Conservation (phyloP, 192 early-diverging fungal genomes). For the Coemansia sp. region DNA sequence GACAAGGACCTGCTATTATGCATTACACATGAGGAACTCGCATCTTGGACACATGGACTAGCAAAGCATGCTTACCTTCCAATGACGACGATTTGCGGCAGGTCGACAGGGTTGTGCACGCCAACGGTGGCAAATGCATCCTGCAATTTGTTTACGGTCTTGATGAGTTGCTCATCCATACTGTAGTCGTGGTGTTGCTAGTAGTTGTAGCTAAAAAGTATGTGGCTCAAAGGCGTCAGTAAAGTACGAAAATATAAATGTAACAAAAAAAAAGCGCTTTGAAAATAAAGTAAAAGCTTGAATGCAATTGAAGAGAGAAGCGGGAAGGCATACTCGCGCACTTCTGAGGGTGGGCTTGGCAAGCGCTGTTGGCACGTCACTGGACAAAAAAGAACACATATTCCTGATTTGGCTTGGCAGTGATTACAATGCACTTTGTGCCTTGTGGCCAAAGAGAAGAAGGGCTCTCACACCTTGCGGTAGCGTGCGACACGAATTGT, state of each 20-base stretch:
- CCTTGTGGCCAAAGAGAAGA: background rate
- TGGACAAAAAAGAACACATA: background rate
- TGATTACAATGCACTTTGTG: background rate
- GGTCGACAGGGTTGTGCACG: constrained; percentile 86
- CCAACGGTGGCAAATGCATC: constrained; percentile 89
- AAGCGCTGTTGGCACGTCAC: background rate
- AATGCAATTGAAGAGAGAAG: constrained; percentile 6
- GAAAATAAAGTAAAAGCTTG: constrained; percentile 3
- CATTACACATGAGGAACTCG: constrained; percentile 1
- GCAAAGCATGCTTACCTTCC: constrained; percentile 56
- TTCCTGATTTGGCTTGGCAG: background rate
- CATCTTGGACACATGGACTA: background rate
- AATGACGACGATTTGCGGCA: constrained; percentile 88
- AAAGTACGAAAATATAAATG: background rate
- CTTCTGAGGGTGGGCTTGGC: constrained; percentile 1
- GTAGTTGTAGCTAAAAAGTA: background rate
- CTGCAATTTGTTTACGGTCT: constrained; percentile 82
- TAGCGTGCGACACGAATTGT: constrained; percentile 53
- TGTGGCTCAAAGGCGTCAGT: background rate
- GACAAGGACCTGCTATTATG: background rate
- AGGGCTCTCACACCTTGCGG: constrained; percentile 37
- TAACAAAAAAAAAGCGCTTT: background rate
- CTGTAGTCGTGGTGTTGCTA: constrained; percentile 8
- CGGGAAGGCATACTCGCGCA: background rate
- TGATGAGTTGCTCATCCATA: constrained; percentile 65